Evolutionary conservation across 345 rosid species (phyloP).

Genomic region (Sonneratia caseolaris): DNA sequence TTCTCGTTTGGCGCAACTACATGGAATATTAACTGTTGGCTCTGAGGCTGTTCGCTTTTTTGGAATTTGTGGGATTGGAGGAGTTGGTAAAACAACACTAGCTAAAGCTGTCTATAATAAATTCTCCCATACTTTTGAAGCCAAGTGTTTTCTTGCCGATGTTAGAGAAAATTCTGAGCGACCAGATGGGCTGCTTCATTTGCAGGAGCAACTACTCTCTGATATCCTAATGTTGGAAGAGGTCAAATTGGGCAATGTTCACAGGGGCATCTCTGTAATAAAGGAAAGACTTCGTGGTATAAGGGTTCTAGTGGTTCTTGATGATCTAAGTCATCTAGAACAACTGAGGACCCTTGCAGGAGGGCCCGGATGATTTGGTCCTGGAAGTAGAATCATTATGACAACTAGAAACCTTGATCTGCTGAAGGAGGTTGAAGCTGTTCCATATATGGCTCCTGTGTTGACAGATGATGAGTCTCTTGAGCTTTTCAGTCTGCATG

Average conservation of each 20-base stretch:
- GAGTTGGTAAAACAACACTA: conserved; percentile 14
- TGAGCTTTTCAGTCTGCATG: too few species aligned
- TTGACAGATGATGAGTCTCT: too few species aligned
- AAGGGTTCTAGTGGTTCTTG: conserved; percentile 17
- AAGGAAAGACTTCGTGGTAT: neutral
- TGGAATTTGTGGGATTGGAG: conserved; percentile 1
- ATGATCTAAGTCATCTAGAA: conserved; percentile 9
- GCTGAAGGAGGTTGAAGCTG: neutral
- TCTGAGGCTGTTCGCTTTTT: neutral
- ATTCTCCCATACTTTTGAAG: conserved; percentile 19
- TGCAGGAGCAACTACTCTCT: conserved; percentile 11
- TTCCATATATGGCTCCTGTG: too few species aligned
- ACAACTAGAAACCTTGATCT: conserved; percentile 6
- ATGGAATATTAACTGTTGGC: neutral
- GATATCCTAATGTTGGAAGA: neutral
- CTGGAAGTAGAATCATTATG: neutral
- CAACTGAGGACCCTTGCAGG: conserved; percentile 1
- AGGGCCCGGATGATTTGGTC: conserved; percentile 9
- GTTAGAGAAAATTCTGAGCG: conserved; percentile 16
- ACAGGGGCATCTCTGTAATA: conserved; percentile 2
- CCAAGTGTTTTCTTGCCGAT: conserved; percentile 19
- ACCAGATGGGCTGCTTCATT: neutral
- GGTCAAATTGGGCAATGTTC: neutral
- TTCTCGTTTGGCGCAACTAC: neutral
- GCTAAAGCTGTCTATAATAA: conserved; percentile 19